Conservation (phyloP, 2,329 filamentous ascomycete genomes). For the Cladosporium velox region DNA sequence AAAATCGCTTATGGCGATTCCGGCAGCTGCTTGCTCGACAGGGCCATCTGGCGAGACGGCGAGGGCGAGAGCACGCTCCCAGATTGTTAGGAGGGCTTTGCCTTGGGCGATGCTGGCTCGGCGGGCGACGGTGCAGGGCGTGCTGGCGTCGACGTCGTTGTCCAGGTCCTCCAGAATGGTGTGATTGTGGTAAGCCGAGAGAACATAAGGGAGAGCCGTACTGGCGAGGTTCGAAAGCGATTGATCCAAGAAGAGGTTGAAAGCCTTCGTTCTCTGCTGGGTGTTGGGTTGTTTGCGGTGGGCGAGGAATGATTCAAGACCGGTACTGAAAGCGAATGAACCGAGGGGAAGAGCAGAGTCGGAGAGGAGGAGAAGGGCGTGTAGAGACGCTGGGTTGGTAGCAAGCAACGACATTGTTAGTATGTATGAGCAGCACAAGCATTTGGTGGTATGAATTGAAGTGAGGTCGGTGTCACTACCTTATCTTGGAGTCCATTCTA, state of each 20-base stretch:
- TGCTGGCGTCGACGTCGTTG: conserved; percentile 74
- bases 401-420: background rate
- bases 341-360: conserved; percentile 81
- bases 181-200: conserved; percentile 61
- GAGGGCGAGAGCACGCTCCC: conserved; percentile 55
- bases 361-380: conserved; percentile 74
- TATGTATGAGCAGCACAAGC: background rate
- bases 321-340: conserved; percentile 84
- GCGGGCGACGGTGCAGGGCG: conserved; percentile 76
- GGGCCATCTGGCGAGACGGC: conserved; percentile 14
- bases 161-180: conserved; percentile 60
- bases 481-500: background rate
- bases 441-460: background rate
- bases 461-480: background rate
- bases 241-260: conserved; percentile 67
- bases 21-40: conserved; percentile 13
- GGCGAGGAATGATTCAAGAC: conserved; percentile 78
- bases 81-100: conserved; percentile 71
- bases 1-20: conserved; percentile 26
- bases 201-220: conserved; percentile 72
- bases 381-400: conserved; percentile 43
- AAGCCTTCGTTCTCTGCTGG: conserved; percentile 41
- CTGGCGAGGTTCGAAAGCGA: conserved; percentile 71
- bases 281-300: conserved; percentile 52
- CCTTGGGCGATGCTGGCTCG: conserved; percentile 76